phyloP scores from a whole-genome alignment of 1,139 yeast species.

The Dujonia santamariae region DNA sequence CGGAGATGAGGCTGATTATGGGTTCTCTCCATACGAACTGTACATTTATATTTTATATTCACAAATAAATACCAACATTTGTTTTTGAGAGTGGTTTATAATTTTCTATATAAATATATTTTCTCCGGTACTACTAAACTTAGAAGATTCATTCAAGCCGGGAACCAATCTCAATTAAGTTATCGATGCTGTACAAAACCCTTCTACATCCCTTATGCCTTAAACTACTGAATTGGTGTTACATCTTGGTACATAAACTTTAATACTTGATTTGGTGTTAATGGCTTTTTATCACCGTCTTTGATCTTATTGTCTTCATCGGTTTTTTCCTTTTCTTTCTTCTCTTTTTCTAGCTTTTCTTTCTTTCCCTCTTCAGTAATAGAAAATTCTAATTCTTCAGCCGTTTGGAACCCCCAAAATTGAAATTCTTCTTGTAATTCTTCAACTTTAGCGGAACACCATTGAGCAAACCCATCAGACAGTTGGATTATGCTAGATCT shows the following conservation, averaged over 20 bases:
- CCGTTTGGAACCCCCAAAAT: constrained; percentile 59
- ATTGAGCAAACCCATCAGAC: constrained; percentile 56
- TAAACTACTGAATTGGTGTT: no score
- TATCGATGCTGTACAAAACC: no score
- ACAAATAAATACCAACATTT: no score
- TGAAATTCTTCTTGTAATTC: constrained; percentile 54
- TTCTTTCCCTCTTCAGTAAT: constrained; percentile 41
- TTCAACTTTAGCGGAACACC: constrained; percentile 58
- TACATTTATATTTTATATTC: no score
- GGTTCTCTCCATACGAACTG: no score
- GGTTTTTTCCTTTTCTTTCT: constrained; percentile 23
- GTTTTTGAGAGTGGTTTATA: no score
- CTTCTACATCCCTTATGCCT: no score
- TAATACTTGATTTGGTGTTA: constrained; percentile 37
- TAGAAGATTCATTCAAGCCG: no score
- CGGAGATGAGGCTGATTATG: not conserved
- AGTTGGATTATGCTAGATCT: constrained; percentile 14
- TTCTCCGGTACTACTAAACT: no score
- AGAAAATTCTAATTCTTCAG: constrained; percentile 39
- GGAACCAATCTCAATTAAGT: no score
- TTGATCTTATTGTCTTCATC: constrained; percentile 27
- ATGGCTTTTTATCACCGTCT: constrained; percentile 29
- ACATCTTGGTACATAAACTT: constrained; percentile 43
- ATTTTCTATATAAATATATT: no score
- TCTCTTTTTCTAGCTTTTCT: constrained; percentile 27